Conservation (phyloP, 805 yeast species). For the Candida nitratophila region DNA sequence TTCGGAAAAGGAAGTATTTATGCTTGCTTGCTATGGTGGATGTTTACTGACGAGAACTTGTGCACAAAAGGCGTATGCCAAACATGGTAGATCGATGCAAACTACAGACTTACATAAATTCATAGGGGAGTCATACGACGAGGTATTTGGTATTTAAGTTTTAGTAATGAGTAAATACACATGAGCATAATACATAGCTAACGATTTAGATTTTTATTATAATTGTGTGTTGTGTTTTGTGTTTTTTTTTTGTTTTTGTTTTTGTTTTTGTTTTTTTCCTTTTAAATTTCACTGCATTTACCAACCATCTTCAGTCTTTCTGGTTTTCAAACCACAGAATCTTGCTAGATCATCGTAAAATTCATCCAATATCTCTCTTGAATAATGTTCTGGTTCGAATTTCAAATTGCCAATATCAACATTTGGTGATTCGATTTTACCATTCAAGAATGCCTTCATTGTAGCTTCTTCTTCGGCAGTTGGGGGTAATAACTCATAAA, state of each 20-base stretch:
- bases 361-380: constrained; percentile 43
- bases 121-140: constrained; percentile 54
- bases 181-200: no score
- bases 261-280: no score
- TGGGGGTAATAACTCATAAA: constrained; percentile 74
- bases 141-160: constrained; percentile 10
- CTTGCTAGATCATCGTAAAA: constrained; percentile 61
- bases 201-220: no score
- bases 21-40: constrained; percentile 68
- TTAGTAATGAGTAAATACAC: no score
- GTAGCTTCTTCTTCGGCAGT: constrained; percentile 45
- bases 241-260: no score
- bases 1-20: constrained; percentile 22
- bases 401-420: constrained; percentile 22
- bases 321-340: constrained; percentile 53
- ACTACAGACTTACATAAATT: constrained; percentile 72
- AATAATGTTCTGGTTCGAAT: constrained; percentile 24
- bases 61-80: constrained; percentile 54
- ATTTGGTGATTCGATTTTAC: constrained; percentile 36
- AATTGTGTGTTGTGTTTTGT: not conserved
- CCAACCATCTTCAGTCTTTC: constrained; percentile 34
- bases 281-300: no score
- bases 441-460: constrained; percentile 44
- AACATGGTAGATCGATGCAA: constrained; percentile 72
- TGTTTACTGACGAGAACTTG: constrained; percentile 60